These are phyloP conservation scores for Corchorus olitorius DNA, from an alignment of 345 rosid genomes.

Conservation along the genomic window DNA sequence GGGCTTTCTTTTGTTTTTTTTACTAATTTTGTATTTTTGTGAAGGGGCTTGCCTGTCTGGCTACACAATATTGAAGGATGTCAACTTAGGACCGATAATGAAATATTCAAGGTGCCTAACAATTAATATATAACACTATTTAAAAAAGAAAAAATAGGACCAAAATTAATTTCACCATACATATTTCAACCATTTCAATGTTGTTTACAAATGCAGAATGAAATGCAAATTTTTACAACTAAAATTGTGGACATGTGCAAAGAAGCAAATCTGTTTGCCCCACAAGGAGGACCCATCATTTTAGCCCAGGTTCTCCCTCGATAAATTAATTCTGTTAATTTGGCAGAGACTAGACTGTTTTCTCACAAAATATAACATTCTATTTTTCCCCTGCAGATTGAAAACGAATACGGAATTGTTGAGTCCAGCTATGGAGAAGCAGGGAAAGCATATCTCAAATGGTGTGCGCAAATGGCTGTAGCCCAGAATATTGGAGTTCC, in stretches of 20 bases:
- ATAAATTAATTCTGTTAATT: no score
- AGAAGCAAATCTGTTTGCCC: slow-evolving; percentile 58
- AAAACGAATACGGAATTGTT: slow-evolving; percentile 74
- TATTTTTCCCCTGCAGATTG: slow-evolving; percentile 47
- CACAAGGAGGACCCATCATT: slow-evolving; percentile 68
- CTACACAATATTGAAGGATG: slow-evolving; percentile 40
- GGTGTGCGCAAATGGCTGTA: slow-evolving; percentile 78
- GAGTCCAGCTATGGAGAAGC: slow-evolving; percentile 47
- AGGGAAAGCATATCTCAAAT: slow-evolving; percentile 60
- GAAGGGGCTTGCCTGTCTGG: slow-evolving; percentile 69
- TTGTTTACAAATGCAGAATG: slow-evolving; percentile 20
- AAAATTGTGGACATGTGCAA: slow-evolving; percentile 47
- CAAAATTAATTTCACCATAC: no score
- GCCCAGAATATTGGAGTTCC: slow-evolving; percentile 63
- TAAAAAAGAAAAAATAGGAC: background rate
- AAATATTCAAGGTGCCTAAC: slow-evolving; percentile 44
- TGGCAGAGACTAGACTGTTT: no score
- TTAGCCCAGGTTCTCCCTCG: slow-evolving; percentile 46
- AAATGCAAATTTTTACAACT: slow-evolving; percentile 35
- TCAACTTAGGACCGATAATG: slow-evolving; percentile 40
- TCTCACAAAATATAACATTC: no score
- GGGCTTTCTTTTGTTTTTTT: background rate
- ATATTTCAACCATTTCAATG: no score
- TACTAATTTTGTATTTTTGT: background rate
- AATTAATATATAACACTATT: background rate